Conservation (phyloP, 73 alveolate species). For the Paramecium sonneborni region DNA sequence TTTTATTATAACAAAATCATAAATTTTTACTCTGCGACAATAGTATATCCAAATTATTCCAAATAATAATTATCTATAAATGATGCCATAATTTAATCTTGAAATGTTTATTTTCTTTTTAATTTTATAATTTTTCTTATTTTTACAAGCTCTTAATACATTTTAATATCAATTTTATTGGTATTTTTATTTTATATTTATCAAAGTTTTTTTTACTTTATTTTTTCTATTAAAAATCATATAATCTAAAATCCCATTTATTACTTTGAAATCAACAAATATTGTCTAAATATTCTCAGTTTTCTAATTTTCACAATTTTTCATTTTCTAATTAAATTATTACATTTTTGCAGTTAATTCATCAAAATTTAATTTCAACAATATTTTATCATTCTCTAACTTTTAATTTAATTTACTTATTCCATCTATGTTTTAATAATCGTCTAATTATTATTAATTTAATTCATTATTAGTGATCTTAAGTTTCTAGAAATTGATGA, state of each 20-base stretch:
- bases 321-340: not conserved
- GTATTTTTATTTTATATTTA: slow-evolving; percentile 40
- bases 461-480: not conserved
- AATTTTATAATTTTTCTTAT: not conserved
- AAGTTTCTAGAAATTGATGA: not conserved
- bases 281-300: not conserved
- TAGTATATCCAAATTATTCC: slow-evolving; percentile 54
- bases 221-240: slow-evolving; percentile 30
- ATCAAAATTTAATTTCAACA: not conserved
- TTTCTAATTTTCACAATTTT: not conserved
- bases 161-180: slow-evolving; percentile 55
- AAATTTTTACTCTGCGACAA: slow-evolving; percentile 50
- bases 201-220: not conserved
- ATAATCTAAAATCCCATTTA: not conserved
- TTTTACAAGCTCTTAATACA: slow-evolving; percentile 42
- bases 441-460: not conserved
- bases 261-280: not conserved
- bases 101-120: slow-evolving; percentile 47
- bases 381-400: not conserved
- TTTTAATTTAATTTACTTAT: not conserved
- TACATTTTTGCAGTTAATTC: not conserved
- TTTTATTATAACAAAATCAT: not conserved
- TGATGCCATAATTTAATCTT: slow-evolving; percentile 45
- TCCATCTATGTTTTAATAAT: not conserved
- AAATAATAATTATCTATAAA: slow-evolving; percentile 50